These are phyloP conservation scores for Globisporangium abappressorium DNA, from an alignment of 352 stramenopile species.

Conservation along the genomic window DNA sequence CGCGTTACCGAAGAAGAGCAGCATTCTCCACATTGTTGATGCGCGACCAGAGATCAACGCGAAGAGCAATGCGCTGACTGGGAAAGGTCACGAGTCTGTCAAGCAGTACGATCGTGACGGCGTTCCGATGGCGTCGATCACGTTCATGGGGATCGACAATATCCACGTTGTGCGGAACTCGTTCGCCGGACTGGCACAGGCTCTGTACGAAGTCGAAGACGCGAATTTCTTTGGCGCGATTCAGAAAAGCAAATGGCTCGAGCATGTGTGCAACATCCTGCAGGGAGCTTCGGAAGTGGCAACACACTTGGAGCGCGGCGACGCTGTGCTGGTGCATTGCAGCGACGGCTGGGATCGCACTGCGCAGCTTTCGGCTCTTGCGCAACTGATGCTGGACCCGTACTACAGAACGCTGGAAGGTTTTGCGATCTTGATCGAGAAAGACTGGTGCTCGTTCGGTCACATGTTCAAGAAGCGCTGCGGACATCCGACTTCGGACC, in stretches of 20 bases:
- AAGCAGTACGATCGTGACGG: slow-evolving; percentile 84
- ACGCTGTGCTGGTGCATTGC: slow-evolving; percentile 79
- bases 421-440: slow-evolving; percentile 81
- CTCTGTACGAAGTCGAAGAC: slow-evolving; percentile 82
- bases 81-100: slow-evolving; percentile 89
- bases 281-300: slow-evolving; percentile 73
- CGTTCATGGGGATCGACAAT: slow-evolving; percentile 88
- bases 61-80: slow-evolving; percentile 86
- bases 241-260: slow-evolving; percentile 81
- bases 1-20: slow-evolving; percentile 62
- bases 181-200: slow-evolving; percentile 62
- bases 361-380: slow-evolving; percentile 66
- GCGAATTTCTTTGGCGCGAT: slow-evolving; percentile 84
- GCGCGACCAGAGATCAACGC: slow-evolving; percentile 89
- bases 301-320: slow-evolving; percentile 67
- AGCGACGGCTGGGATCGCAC: slow-evolving; percentile 87
- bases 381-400: slow-evolving; percentile 83
- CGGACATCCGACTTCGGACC: slow-evolving; percentile 80
- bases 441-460: slow-evolving; percentile 87
- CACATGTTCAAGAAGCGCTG: slow-evolving; percentile 87
- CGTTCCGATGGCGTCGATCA: slow-evolving; percentile 67
- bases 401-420: slow-evolving; percentile 78
- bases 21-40: slow-evolving; percentile 86
- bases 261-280: slow-evolving; percentile 80
- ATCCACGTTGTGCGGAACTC: slow-evolving; percentile 83